These are phyloP conservation scores for Phytopythium boreale DNA, from an alignment of 352 stramenopile species.

Conservation along the genomic window DNA sequence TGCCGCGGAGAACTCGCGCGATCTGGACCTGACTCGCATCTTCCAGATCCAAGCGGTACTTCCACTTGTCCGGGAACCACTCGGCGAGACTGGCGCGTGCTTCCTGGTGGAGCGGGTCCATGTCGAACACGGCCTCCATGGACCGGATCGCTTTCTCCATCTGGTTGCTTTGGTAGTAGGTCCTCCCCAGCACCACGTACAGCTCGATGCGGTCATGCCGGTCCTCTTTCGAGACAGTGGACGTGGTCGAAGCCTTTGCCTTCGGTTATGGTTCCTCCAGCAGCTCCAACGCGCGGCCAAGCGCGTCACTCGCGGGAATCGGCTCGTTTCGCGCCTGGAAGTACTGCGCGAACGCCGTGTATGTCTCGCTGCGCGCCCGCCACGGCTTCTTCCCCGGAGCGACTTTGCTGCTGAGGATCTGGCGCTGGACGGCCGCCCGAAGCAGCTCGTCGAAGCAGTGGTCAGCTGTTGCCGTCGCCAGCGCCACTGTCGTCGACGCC, in stretches of 20 bases:
- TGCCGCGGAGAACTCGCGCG: constrained; percentile 49
- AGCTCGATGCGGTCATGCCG: constrained; percentile 27
- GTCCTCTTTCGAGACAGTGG: not conserved
- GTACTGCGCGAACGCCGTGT: constrained; percentile 39
- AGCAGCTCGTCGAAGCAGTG: constrained; percentile 52
- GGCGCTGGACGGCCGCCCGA: constrained; percentile 11
- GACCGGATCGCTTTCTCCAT: constrained; percentile 73
- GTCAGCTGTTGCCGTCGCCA: constrained; percentile 28
- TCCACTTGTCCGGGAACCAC: constrained; percentile 77
- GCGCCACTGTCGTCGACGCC: constrained; percentile 7
- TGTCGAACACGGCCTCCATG: constrained; percentile 63
- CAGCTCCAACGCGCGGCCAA: constrained; percentile 50
- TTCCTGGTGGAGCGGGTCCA: constrained; percentile 54
- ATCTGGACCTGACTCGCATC: constrained; percentile 69
- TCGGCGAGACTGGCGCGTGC: constrained; percentile 41
- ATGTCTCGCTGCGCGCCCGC: constrained; percentile 38
- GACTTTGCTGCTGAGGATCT: constrained; percentile 8
- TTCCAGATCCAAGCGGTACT: constrained; percentile 66
- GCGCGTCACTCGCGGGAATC: constrained; percentile 48
- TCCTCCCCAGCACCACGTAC: constrained; percentile 54
- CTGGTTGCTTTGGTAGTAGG: constrained; percentile 73
- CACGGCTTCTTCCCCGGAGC: constrained; percentile 33
- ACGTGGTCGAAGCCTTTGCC: not conserved
- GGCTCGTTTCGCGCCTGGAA: constrained; percentile 43
- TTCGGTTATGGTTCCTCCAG: constrained; percentile 17